phyloP scores from a whole-genome alignment of 148 eudicot genomes.

The Mesembryanthemum crystallinum region DNA sequence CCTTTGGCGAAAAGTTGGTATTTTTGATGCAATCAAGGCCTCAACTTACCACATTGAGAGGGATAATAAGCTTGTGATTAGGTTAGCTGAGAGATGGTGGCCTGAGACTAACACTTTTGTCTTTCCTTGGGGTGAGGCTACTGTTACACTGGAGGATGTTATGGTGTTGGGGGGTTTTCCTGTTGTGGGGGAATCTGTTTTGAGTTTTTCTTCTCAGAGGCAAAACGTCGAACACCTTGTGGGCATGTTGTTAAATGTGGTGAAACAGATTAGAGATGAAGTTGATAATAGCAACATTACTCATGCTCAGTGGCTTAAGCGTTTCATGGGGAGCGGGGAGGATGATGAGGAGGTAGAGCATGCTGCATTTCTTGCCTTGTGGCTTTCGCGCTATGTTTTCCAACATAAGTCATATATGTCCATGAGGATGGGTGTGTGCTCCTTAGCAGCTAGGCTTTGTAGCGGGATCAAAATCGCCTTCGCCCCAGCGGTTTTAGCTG shows the following conservation, averaged over 20 bases:
- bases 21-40: slow-evolving; percentile 35
- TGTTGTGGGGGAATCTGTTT: slow-evolving; percentile 34
- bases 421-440: slow-evolving; percentile 25
- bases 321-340: slow-evolving; percentile 24
- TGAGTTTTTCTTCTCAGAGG: not conserved
- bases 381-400: slow-evolving; percentile 50
- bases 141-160: slow-evolving; percentile 34
- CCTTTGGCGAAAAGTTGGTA: slow-evolving; percentile 35
- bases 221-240: slow-evolving; percentile 13
- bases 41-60: slow-evolving; percentile 20
- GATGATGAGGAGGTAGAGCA: slow-evolving; percentile 33
- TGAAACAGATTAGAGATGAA: not conserved
- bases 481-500: slow-evolving; percentile 42
- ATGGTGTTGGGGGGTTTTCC: slow-evolving; percentile 32
- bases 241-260: slow-evolving; percentile 14
- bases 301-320: slow-evolving; percentile 25
- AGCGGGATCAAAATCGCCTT: slow-evolving; percentile 37
- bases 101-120: slow-evolving; percentile 45
- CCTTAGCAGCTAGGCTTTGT: slow-evolving; percentile 22
- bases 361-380: slow-evolving; percentile 41
- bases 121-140: slow-evolving; percentile 31
- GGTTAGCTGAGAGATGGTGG: slow-evolving; percentile 45
- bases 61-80: slow-evolving; percentile 32
- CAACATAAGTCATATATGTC: not conserved
- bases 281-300: not conserved